Evolutionary conservation across 192 early-diverging fungal species (phyloP), one percentile per base, ranked within the genome.

Genomic region (Spinellus fusiger): DNA sequence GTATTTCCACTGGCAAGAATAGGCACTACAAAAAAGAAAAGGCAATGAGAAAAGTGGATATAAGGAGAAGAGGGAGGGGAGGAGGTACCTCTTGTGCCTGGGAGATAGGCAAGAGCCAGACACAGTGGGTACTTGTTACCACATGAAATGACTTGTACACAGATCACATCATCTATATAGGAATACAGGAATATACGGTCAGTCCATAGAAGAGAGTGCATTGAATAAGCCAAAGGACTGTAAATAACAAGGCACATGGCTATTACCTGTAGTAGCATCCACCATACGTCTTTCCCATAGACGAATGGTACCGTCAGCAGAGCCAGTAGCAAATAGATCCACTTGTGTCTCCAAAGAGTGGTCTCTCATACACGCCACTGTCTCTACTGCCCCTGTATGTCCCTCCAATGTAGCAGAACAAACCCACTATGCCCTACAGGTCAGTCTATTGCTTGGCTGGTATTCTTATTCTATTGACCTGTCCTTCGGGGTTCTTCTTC

Each of bases 1-100:
- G 93, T 95, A 55, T 86, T 84, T 27, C 93, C 95, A n/a, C 80
- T 78, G 18, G 89, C 86, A 54, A 98, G 77, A 20, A 94, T 69
- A 1, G 86, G 76, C 23, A 79, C 77, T 66, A 60, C 22, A 18
- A 32, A 51, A 22, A n/a, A n/a, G n/a, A n/a, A n/a, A n/a, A n/a
- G n/a, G n/a, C n/a, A n/a, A n/a, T n/a, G n/a, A n/a, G n/a, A n/a
- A n/a, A n/a, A n/a, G n/a, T n/a, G n/a, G n/a, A n/a, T n/a, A n/a
- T n/a, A n/a, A n/a, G n/a, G n/a, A n/a, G n/a, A n/a, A n/a, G n/a
- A n/a, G n/a, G n/a, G n/a, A n/a, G n/a, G n/a, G n/a, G n/a, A n/a
- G 9, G 0, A 20, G 22, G 47, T 77, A 82, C 81, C 70, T 53
- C 64, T 68, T 13, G 83, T 80, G 34, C 73, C 75, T 4, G 93